Conservation (phyloP, 495 filamentous ascomycete species). For the Penicilliopsis zonata region DNA sequence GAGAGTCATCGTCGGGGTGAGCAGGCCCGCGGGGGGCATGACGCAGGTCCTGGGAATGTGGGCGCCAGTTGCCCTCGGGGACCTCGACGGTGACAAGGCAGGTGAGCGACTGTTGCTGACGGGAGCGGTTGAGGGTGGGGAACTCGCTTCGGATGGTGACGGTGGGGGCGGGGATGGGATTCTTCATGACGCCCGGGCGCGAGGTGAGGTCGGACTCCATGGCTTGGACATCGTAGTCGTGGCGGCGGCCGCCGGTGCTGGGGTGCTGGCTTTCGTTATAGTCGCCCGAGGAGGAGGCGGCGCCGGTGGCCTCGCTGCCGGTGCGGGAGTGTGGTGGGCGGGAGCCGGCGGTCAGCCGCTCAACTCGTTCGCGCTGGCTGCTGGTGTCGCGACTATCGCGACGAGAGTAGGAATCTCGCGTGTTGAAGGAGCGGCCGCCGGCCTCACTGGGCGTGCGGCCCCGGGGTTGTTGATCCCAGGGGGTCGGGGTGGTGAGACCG, state of each 20-base stretch:
- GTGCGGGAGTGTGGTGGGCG: conserved; percentile 52
- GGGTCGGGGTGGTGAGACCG: conserved; percentile 40
- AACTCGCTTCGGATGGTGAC: conserved; percentile 95
- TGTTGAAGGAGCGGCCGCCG: conserved; percentile 22
- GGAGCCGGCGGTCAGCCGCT: conserved; percentile 44
- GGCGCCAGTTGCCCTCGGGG: conserved; percentile 81
- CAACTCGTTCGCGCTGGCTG: conserved; percentile 38
- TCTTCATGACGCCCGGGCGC: conserved; percentile 54
- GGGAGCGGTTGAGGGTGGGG: conserved; percentile 80
- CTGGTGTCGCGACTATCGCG: conserved; percentile 47
- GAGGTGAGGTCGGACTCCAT: conserved; percentile 84
- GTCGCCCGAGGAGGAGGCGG: conserved; percentile 62
- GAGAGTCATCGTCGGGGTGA: conserved; percentile 36
- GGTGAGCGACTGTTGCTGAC: conserved; percentile 89
- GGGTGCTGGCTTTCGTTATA: conserved; percentile 53
- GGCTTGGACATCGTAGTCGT: conserved; percentile 92
- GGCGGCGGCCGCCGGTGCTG: conserved; percentile 47
- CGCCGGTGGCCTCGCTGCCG: conserved; percentile 60
- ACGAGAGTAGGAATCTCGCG: conserved; percentile 29
- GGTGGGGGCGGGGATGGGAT: conserved; percentile 81
- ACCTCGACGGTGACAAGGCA: conserved; percentile 94
- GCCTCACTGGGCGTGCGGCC: conserved; percentile 37
- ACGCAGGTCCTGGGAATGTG: conserved; percentile 73
- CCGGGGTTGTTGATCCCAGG: conserved; percentile 45
- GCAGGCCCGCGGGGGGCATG: conserved; percentile 43